Percentiles rank a stretch among this genome's conserved stretches.
Conservation (phyloP, 805 yeast genomes). For the Cyberlindnera meyerae region DNA sequence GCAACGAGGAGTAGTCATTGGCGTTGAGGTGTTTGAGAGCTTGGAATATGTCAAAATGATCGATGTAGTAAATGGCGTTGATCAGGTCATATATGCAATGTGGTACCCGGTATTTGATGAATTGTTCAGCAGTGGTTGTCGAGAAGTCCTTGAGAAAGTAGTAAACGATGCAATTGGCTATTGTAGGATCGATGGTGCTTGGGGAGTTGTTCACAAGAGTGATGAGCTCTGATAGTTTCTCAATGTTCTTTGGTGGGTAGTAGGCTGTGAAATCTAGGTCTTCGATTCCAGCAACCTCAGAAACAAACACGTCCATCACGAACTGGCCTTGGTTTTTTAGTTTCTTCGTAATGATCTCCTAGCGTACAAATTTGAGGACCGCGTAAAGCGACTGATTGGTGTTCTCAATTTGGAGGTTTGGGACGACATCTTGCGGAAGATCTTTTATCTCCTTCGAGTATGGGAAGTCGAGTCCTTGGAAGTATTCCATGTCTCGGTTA, state of each 20-base stretch:
- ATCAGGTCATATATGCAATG: slow-evolving; percentile 16
- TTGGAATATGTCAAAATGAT: slow-evolving; percentile 22
- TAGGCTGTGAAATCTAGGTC: slow-evolving; percentile 8
- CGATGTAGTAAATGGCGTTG: slow-evolving; percentile 22
- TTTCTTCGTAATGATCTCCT: slow-evolving; percentile 17
- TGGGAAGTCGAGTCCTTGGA: slow-evolving; percentile 19
- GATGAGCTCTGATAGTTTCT: slow-evolving; percentile 16
- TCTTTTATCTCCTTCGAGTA: slow-evolving; percentile 20
- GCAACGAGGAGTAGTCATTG: slow-evolving; percentile 5
- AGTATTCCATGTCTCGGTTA: slow-evolving; percentile 3
- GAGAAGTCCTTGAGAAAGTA: slow-evolving; percentile 25
- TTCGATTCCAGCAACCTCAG: slow-evolving; percentile 13
- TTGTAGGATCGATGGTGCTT: slow-evolving; percentile 6
- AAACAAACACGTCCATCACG: slow-evolving; percentile 19
- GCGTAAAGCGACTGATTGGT: slow-evolving; percentile 20
- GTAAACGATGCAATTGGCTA: slow-evolving; percentile 17
- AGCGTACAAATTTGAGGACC: slow-evolving; percentile 20
- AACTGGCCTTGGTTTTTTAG: slow-evolving; percentile 13
- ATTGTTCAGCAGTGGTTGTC: slow-evolving; percentile 17
- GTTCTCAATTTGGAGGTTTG: slow-evolving; percentile 20
- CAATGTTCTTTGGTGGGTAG: slow-evolving; percentile 24
- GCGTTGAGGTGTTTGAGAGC: slow-evolving; percentile 15
- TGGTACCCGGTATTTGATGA: slow-evolving; percentile 7
- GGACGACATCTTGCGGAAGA: slow-evolving; percentile 13
- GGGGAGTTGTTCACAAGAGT: slow-evolving; percentile 4